Percentiles rank a stretch among this genome's conserved stretches.
These are phyloP conservation scores for Pseudopithomyces chartarum DNA, from an alignment of 2,329 filamentous ascomycete species.

Conservation along the genomic window DNA sequence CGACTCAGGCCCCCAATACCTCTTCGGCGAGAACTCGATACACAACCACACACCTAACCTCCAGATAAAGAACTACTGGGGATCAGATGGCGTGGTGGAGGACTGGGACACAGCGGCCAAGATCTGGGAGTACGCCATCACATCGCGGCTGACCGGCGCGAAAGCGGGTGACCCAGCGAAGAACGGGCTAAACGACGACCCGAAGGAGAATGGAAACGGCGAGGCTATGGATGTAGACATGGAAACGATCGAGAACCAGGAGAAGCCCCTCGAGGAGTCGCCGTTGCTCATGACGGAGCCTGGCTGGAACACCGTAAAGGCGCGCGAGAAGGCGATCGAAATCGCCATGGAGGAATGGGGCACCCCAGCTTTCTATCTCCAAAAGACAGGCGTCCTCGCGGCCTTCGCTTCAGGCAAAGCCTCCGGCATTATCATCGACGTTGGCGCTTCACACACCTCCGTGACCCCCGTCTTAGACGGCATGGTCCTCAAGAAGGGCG, in stretches of 20 bases:
- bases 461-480: conserved; percentile 93
- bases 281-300: conserved; percentile 93
- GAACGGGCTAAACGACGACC: conserved; percentile 78
- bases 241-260: conserved; percentile 64
- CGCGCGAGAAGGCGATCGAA: conserved; percentile 92
- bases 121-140: conserved; percentile 92
- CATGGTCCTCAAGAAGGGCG: conserved; percentile 85
- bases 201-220: conserved; percentile 54
- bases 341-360: conserved; percentile 98
- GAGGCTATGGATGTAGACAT: conserved; percentile 60
- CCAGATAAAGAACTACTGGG: conserved; percentile 91
- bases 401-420: conserved; percentile 94
- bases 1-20: conserved; percentile 55
- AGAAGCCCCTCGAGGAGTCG: conserved; percentile 82
- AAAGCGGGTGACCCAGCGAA: conserved; percentile 71
- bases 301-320: conserved; percentile 87
- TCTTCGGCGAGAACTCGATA: conserved; percentile 92
- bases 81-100: conserved; percentile 84
- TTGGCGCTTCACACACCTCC: conserved; percentile 85
- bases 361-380: conserved; percentile 91
- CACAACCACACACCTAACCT: conserved; percentile 75
- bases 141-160: conserved; percentile 81
- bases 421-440: conserved; percentile 88
- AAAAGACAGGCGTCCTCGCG: conserved; percentile 84
- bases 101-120: conserved; percentile 93